phyloP scores from a whole-genome alignment of 495 filamentous ascomycete species.

The Xylaria grammica region DNA sequence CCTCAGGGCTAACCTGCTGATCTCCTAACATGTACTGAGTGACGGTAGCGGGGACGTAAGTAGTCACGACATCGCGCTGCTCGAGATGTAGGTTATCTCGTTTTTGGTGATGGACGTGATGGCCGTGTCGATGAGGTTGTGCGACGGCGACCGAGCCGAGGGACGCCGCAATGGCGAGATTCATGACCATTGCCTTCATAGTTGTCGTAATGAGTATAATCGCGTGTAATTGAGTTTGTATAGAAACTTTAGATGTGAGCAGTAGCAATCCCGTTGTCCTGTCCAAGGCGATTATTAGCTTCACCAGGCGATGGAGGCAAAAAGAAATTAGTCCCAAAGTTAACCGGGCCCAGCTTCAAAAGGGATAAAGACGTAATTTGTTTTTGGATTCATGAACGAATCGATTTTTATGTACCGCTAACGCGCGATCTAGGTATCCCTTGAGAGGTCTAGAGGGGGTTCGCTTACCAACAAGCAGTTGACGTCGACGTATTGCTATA shows the following conservation, averaged over 20 bases:
- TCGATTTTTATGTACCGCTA: not conserved
- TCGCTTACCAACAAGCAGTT: not conserved
- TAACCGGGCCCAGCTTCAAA: too few relatives aligned
- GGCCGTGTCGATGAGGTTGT: constrained; percentile 52
- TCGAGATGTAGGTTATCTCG: constrained; percentile 40
- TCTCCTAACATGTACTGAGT: constrained; percentile 66
- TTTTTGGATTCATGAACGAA: not conserved
- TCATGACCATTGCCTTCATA: constrained; percentile 54
- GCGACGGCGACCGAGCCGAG: constrained; percentile 48
- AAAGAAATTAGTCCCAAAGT: not conserved
- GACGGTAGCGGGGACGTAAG: constrained; percentile 56
- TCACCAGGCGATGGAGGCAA: not conserved
- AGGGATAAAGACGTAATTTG: too few relatives aligned
- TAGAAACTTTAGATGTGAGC: not conserved
- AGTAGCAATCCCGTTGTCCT: not conserved
- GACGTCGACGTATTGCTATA: too few relatives aligned
- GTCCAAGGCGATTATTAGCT: not conserved
- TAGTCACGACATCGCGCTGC: constrained; percentile 49
- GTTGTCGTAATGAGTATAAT: constrained; percentile 32
- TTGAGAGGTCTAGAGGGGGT: not conserved
- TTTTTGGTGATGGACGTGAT: constrained; percentile 49
- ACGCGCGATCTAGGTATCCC: not conserved
- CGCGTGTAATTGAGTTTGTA: constrained; percentile 12
- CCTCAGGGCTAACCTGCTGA: constrained; percentile 52
- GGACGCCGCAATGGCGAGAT: constrained; percentile 54